Percentiles rank a stretch among this genome's conserved stretches.
Evolutionary conservation across 768 basidiomycete species (phyloP).

Genomic region (Paxillus ammoniavirescens): DNA sequence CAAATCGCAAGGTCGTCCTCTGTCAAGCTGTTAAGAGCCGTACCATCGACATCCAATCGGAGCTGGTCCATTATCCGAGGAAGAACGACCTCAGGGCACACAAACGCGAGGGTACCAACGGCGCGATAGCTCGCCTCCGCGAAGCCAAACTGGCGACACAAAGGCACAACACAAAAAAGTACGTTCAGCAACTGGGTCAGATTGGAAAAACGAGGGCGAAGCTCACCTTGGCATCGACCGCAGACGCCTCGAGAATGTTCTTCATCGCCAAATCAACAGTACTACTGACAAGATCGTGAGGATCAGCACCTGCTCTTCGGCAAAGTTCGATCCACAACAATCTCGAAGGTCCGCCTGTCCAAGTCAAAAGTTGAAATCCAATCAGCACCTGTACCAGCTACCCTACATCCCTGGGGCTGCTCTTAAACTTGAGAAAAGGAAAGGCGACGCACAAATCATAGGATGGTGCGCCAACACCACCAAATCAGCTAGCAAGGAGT

Average conservation of each 20-base stretch:
- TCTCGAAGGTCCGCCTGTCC: slow-evolving; percentile 18
- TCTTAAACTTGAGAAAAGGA: neutral
- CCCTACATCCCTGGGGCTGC: no score
- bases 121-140: slow-evolving; percentile 72
- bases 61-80: slow-evolving; percentile 71
- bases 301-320: slow-evolving; percentile 67
- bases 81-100: slow-evolving; percentile 67
- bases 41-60: slow-evolving; percentile 59
- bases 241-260: slow-evolving; percentile 47
- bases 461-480: slow-evolving; percentile 77
- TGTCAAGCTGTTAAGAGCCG: slow-evolving; percentile 59
- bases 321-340: slow-evolving; percentile 76
- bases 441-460: slow-evolving; percentile 45
- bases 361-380: no score
- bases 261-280: slow-evolving; percentile 50
- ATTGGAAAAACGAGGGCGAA: neutral
- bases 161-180: neutral
- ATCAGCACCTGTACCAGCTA: neutral
- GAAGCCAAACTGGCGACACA: slow-evolving; percentile 42
- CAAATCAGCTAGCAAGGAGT: slow-evolving; percentile 49
- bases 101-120: slow-evolving; percentile 74
- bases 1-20: slow-evolving; percentile 80
- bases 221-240: slow-evolving; percentile 47
- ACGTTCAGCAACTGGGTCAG: neutral
- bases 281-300: slow-evolving; percentile 53